Evolutionary conservation across 345 rosid genomes (phyloP), one percentile per base, ranked within the genome.

Genomic region (Excoecaria agallocha): DNA sequence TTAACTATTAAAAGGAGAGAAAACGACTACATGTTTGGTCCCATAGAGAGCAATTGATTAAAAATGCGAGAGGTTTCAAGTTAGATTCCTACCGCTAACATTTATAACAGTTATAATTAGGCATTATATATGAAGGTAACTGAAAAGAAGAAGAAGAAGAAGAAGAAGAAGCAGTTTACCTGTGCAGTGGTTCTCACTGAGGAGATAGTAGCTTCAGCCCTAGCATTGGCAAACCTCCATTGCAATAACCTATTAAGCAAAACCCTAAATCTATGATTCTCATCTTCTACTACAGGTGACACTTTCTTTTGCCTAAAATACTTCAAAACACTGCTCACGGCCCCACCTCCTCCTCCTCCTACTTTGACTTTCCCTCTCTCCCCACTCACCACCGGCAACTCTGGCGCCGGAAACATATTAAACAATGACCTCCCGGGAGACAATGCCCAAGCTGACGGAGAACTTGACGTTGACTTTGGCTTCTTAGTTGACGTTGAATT

Each of bases 381-480:
- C n/a, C 52, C 57, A 37, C 50, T 39, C 5, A 81, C 30, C 13
- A 48, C 76, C 25, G 78, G 76, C 2, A 83, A 72, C 12, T 82
- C 82, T 35, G 86, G 81, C 5, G 80, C 68, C 17, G 73, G 72
- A 15, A 71, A 5, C 72, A 76, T 39, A 17, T 73, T 79, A 61
- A 68, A 74, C 24, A 83, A 73, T 48, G 78, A 62, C 59, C 94
- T 81, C 17, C 94, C 96, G 0, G 92, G 90, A 1, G 94, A 93
- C 72, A 89, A 79, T 5, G 91, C 91, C 98, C 96, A 90, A 7
- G 98, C 93, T 1, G 95, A 93, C 1, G 91, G 85, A 16, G 92
- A 84, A 24, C 52, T 76, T 12, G 80, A 67, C 10, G 82, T 79
- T 0, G 85, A 45, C 74, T 75, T 82, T 3, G 66, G 61, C 54